Percentiles rank a stretch among this genome's conserved stretches.
Evolutionary conservation across 768 basidiomycete species (phyloP).

Genomic region (Boletales sp.): DNA sequence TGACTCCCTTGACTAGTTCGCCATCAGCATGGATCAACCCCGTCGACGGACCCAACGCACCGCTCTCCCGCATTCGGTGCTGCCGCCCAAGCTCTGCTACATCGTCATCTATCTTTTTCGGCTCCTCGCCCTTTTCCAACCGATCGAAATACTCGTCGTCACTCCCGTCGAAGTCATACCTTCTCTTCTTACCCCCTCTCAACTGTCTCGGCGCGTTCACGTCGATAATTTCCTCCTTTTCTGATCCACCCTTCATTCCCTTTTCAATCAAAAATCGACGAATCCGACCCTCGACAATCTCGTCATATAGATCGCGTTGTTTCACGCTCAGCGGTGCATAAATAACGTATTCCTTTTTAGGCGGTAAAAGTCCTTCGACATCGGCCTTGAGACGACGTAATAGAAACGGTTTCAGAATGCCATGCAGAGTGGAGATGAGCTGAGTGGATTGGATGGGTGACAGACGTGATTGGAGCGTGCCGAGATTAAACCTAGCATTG

Average conservation of each 20-base stretch:
- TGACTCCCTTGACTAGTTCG: constrained; percentile 69
- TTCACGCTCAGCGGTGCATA: constrained; percentile 83
- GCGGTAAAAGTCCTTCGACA: constrained; percentile 75
- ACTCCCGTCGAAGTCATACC: constrained; percentile 55
- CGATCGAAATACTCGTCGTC: constrained; percentile 64
- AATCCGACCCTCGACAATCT: constrained; percentile 67
- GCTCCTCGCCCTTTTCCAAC: constrained; percentile 45
- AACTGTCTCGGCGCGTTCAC: constrained; percentile 34
- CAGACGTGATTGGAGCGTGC: constrained; percentile 54
- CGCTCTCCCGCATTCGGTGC: constrained; percentile 53
- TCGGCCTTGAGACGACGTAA: constrained; percentile 89
- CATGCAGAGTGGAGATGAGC: constrained; percentile 78
- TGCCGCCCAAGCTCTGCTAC: constrained; percentile 54
- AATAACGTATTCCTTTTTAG: constrained; percentile 92
- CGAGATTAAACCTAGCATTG: constrained; percentile 62
- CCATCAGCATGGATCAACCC: constrained; percentile 1
- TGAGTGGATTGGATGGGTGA: constrained; percentile 56
- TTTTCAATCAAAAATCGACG: constrained; percentile 55
- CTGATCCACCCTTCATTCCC: constrained; percentile 22
- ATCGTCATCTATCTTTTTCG: constrained; percentile 40
- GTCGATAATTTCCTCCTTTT: constrained; percentile 24
- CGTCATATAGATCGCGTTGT: constrained; percentile 85
- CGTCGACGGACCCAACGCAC: constrained; percentile 39
- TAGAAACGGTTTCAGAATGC: constrained; percentile 93
- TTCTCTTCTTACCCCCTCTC: constrained; percentile 37